These are phyloP conservation scores for Lophiotrema nucula DNA, from an alignment of 495 filamentous ascomycete species.

Conservation along the genomic window DNA sequence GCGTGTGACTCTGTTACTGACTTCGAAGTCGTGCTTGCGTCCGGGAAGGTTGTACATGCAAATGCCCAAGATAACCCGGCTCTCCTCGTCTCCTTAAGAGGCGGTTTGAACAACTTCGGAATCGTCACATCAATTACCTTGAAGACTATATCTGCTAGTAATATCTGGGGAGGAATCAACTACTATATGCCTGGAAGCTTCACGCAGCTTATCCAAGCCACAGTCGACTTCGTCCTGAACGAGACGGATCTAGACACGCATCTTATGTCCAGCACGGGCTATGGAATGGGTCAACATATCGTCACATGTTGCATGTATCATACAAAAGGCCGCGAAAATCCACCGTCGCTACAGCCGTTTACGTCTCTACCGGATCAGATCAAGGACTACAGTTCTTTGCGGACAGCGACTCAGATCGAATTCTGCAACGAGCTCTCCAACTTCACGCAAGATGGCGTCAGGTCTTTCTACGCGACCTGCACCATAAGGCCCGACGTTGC, in stretches of 20 bases:
- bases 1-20: conserved; percentile 33
- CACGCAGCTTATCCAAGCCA: not conserved
- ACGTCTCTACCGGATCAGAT: not conserved
- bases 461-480: not conserved
- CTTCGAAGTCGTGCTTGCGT: conserved; percentile 34
- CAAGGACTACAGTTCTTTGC: too few relatives aligned
- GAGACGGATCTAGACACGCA: conserved; percentile 9
- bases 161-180: conserved; percentile 13
- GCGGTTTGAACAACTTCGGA: conserved; percentile 23
- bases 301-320: conserved; percentile 9
- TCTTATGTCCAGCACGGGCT: conserved; percentile 3
- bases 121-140: conserved; percentile 9
- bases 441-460: too few relatives aligned
- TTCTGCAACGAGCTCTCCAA: too few relatives aligned
- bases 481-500: not conserved
- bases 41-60: conserved; percentile 27
- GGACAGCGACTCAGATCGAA: too few relatives aligned
- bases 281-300: not conserved
- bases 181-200: conserved; percentile 2
- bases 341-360: not conserved
- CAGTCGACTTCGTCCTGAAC: conserved; percentile 1
- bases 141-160: not conserved
- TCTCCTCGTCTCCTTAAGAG: conserved; percentile 9
- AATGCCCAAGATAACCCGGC: conserved; percentile 16
- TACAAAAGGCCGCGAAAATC: not conserved